Base-by-base conservation (phyloP, 352 stramenopile genomes). In the Peronospora belbahrii region DNA sequence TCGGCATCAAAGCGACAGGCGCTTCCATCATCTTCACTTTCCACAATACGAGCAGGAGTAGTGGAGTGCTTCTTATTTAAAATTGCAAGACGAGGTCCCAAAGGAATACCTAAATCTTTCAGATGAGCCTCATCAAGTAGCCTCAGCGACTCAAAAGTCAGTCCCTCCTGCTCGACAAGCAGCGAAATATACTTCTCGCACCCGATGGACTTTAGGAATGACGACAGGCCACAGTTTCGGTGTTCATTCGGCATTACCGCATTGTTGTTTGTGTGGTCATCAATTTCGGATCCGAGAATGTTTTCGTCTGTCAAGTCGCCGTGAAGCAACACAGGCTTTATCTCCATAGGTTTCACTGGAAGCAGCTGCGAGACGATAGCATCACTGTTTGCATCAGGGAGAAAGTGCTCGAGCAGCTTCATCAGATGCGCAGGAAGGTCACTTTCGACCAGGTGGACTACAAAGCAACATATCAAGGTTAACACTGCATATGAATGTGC, bases 261-360 rank as follows among this genome's bases (percentile, higher is more conserved):
- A 30, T 34, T 18, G 17, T 44, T 32, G 17, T 44, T 32, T 10
- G 40, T 34, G 6, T 28, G 18, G 7, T 24, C 37, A 52, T 36
- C 35, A n/a, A 66, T 14, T 28, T 42, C 43, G 4, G 42, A 57
- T 7, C 82, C 82, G 9, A 94, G 56, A 25, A 94, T 75, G 41
- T 94, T 94, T 42, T 94, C 82, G 22, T 88, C 70, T n/a, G 82
- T 94, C 19, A 94, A 48, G 37, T 94, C 82, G 25, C 80, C 77
- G 40, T 94, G 82, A 15, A 94, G 59, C 13, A 92, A 58, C 43
- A 87, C 74, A 25, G 79, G 75, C 1, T 59, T 58, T 1, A 49
- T 23, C 11, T 60, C 46, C 1, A 15, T 49, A 1, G 36, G 34
- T 4, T 46, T 61, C 2, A 51, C 47, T 6, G 79, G 79, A 18